Conservation (phyloP, 257 asterid genomes). For the Verbena officinalis region DNA sequence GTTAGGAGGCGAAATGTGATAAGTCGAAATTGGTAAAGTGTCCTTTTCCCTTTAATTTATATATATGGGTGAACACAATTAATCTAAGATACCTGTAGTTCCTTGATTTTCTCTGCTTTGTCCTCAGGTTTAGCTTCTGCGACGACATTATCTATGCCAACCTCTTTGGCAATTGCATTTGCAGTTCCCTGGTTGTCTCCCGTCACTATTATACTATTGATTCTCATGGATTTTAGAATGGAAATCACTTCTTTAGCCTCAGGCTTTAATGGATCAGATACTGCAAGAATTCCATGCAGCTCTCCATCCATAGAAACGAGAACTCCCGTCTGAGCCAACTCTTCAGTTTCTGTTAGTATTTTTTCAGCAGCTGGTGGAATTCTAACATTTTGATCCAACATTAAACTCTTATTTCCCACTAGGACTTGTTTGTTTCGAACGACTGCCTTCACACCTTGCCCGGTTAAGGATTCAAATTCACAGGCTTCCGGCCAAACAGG, state of each 20-base stretch:
- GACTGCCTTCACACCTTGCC: slow-evolving; percentile 82
- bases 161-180: slow-evolving; percentile 70
- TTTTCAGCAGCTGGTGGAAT: slow-evolving; percentile 69
- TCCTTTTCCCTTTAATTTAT: no score
- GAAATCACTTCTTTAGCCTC: slow-evolving; percentile 67
- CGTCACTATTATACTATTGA: slow-evolving; percentile 61
- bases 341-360: slow-evolving; percentile 56
- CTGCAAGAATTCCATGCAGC: slow-evolving; percentile 57
- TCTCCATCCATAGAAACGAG: slow-evolving; percentile 66
- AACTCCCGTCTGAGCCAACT: slow-evolving; percentile 71
- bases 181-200: slow-evolving; percentile 95
- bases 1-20: no score
- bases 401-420: slow-evolving; percentile 76
- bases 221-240: slow-evolving; percentile 65
- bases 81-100: slow-evolving; percentile 58
- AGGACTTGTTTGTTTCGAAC: slow-evolving; percentile 67
- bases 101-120: slow-evolving; percentile 76
- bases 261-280: slow-evolving; percentile 83
- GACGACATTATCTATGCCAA: slow-evolving; percentile 57
- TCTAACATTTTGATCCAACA: slow-evolving; percentile 45
- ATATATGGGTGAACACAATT: neutral
- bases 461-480: slow-evolving; percentile 72
- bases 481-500: slow-evolving; percentile 56
- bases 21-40: no score
- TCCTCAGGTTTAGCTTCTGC: slow-evolving; percentile 84